Evolutionary conservation across 441 rosid species (phyloP).

Genomic region (Gossypium trilobum): DNA sequence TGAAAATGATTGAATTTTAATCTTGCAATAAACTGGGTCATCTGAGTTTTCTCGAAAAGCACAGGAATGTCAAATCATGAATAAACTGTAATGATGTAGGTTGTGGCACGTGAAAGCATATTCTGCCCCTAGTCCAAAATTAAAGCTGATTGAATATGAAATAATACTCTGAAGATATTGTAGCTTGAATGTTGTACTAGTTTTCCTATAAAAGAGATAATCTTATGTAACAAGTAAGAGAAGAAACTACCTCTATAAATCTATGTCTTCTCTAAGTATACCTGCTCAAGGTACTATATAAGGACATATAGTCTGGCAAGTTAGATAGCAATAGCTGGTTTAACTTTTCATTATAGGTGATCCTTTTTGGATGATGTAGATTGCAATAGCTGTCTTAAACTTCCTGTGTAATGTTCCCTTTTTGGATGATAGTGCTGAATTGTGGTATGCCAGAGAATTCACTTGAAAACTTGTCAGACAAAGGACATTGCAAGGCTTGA

Average conservation of each 20-base stretch:
- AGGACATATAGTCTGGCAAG: not conserved
- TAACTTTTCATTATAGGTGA: not conserved
- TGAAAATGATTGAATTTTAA: not conserved
- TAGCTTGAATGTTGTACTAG: not conserved
- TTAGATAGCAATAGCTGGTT: not conserved
- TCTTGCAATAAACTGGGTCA: not conserved
- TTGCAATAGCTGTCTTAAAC: not conserved
- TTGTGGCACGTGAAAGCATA: not conserved
- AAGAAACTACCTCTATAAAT: not conserved
- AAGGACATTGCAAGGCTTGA: not conserved
- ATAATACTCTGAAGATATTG: not conserved
- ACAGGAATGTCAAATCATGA: not conserved
- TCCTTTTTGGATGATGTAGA: not conserved
- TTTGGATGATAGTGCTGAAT: not conserved
- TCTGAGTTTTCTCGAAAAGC: not conserved
- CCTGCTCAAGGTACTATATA: not conserved
- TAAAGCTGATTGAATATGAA: not conserved
- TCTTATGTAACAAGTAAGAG: not conserved
- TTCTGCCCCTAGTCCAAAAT: not conserved
- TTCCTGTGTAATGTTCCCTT: not conserved
- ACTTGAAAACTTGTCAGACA: not conserved
- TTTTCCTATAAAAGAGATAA: not conserved
- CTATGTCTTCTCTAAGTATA: not conserved
- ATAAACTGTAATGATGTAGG: not conserved
- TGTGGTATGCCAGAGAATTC: not conserved